These are phyloP conservation scores for Posidonia oceanica DNA, from an alignment of 116 monocot species.

Conservation along the genomic window DNA sequence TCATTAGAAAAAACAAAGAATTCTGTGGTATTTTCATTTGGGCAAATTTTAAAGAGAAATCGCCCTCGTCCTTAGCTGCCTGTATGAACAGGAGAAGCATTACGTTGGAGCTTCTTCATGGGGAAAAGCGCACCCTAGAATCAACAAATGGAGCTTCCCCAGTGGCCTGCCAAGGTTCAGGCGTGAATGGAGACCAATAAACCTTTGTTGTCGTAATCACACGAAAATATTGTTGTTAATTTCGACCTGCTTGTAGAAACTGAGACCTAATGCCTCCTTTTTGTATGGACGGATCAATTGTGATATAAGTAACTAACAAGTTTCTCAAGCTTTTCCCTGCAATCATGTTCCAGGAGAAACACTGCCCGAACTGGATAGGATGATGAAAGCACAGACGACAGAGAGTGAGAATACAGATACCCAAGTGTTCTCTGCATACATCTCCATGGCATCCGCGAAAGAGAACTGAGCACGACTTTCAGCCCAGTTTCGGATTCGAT, in stretches of 20 bases:
- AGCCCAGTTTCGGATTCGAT: conserved; percentile 92
- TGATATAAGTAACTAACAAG: neutral
- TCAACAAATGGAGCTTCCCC: neutral
- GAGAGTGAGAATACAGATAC: conserved; percentile 92
- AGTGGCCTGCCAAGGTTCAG: neutral
- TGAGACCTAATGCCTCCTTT: neutral
- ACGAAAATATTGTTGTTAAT: neutral
- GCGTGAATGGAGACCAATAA: neutral
- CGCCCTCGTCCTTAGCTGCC: neutral
- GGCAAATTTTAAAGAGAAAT: too few relatives aligned
- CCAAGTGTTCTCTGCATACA: conserved; percentile 93
- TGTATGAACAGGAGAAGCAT: too few relatives aligned
- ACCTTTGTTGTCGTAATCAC: neutral
- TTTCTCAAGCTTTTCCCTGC: neutral
- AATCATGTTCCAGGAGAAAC: conserved; percentile 45
- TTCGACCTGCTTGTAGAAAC: neutral
- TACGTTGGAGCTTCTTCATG: too few relatives aligned
- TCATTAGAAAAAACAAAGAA: too few relatives aligned
- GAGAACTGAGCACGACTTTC: conserved; percentile 84
- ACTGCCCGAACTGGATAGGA: conserved; percentile 65
- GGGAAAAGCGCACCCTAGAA: too few relatives aligned
- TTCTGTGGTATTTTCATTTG: too few relatives aligned
- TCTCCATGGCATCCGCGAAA: conserved; percentile 95
- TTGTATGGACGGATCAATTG: neutral
- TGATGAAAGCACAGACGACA: conserved; percentile 96